Evolutionary conservation across 2,329 filamentous ascomycete genomes (phyloP).

Genomic region (Diaporthe citriasiana): DNA sequence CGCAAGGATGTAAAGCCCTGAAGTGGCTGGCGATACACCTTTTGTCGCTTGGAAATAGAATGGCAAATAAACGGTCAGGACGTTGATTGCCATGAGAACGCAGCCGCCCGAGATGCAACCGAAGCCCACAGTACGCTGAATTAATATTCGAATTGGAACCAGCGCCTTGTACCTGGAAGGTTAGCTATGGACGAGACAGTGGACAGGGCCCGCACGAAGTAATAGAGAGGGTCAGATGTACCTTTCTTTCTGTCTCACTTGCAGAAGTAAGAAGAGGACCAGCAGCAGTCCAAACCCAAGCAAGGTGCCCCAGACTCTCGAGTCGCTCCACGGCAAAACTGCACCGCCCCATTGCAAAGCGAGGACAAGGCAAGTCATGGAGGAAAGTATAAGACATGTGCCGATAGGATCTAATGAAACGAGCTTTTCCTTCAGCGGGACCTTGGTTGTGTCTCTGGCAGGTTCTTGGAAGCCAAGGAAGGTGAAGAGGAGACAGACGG

Average conservation of each 20-base stretch:
- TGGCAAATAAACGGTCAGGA: constrained; percentile 14
- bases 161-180: not conserved
- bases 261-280: constrained; percentile 20
- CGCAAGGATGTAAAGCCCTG: constrained; percentile 34
- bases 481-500: constrained; percentile 21
- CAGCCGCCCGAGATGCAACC: constrained; percentile 33
- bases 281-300: constrained; percentile 29
- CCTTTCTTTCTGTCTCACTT: constrained; percentile 35
- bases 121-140: constrained; percentile 31
- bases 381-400: constrained; percentile 25
- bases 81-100: constrained; percentile 26
- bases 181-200: not conserved
- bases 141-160: constrained; percentile 28
- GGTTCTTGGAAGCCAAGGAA: constrained; percentile 7
- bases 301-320: constrained; percentile 31
- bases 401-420: constrained; percentile 15
- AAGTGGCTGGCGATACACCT: constrained; percentile 30
- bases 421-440: constrained; percentile 20
- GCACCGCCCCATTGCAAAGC: constrained; percentile 35
- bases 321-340: constrained; percentile 20
- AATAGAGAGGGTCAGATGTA: not conserved
- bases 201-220: not conserved
- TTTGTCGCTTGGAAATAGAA: constrained; percentile 36
- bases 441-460: not conserved
- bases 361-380: constrained; percentile 33